These are phyloP conservation scores for Cercospora zeae-maydis DNA, from an alignment of 2,329 filamentous ascomycete species.

Conservation along the genomic window DNA sequence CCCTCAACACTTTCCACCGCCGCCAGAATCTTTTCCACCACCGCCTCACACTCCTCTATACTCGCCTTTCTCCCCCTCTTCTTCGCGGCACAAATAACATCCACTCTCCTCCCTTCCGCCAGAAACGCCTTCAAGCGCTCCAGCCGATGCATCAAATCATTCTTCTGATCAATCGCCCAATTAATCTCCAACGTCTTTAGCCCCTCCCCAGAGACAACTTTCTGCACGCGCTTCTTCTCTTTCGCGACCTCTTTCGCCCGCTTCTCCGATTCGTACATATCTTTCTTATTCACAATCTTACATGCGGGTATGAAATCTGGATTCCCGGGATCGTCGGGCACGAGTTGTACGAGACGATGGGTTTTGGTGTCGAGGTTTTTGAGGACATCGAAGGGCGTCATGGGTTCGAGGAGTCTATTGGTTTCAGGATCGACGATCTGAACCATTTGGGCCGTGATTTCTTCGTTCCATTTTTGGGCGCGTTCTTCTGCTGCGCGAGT, in stretches of 20 bases:
- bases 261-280: slow-evolving; percentile 47
- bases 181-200: slow-evolving; percentile 82
- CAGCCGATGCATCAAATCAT: slow-evolving; percentile 72
- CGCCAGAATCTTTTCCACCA: slow-evolving; percentile 53
- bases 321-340: slow-evolving; percentile 23
- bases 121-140: slow-evolving; percentile 66
- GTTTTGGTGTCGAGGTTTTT: slow-evolving; percentile 47
- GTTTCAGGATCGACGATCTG: slow-evolving; percentile 42
- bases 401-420: slow-evolving; percentile 33
- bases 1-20: slow-evolving; percentile 43
- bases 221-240: slow-evolving; percentile 45
- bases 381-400: slow-evolving; percentile 40
- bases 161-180: slow-evolving; percentile 69
- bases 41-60: slow-evolving; percentile 56
- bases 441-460: slow-evolving; percentile 47
- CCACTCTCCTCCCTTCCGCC: slow-evolving; percentile 69
- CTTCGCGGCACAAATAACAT: slow-evolving; percentile 68
- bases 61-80: slow-evolving; percentile 59
- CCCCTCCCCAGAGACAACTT: slow-evolving; percentile 40
- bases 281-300: slow-evolving; percentile 62
- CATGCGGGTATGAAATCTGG: slow-evolving; percentile 61
- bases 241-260: slow-evolving; percentile 42
- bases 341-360: slow-evolving; percentile 52
- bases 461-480: slow-evolving; percentile 45
- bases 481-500: slow-evolving; percentile 40